A percentile compares a stretch with the other conserved stretches of the same genome.
Evolutionary conservation across 805 yeast genomes (phyloP).

Genomic region (Candida boidinii): DNA sequence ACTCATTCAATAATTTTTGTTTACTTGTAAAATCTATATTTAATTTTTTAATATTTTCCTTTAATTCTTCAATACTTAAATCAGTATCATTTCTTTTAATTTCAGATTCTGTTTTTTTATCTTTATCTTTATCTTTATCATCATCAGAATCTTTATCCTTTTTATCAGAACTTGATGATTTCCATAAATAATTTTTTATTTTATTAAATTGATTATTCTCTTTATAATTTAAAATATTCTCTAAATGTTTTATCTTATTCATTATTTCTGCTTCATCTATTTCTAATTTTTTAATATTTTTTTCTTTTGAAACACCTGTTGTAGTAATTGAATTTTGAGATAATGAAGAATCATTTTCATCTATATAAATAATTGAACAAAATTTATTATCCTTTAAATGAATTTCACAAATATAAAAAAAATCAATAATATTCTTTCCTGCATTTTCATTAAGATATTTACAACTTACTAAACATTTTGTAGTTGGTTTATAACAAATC

Average conservation of each 20-base stretch:
- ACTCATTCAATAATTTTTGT: slow-evolving; percentile 7
- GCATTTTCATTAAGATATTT: slow-evolving; percentile 18
- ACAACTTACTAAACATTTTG: slow-evolving; percentile 33
- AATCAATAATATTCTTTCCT: slow-evolving; percentile 36
- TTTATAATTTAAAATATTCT: slow-evolving; percentile 12
- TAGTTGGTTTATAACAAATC: slow-evolving; percentile 42
- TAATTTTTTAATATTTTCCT: slow-evolving; percentile 5
- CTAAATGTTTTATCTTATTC: slow-evolving; percentile 29
- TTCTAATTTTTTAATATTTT: slow-evolving; percentile 14
- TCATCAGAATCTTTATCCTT: slow-evolving; percentile 5
- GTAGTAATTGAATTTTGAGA: slow-evolving; percentile 6
- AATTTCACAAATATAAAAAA: slow-evolving; percentile 40
- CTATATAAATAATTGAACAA: slow-evolving; percentile 28
- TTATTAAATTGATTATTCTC: slow-evolving; percentile 17
- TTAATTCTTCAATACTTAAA: slow-evolving; percentile 4
- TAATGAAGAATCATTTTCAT: slow-evolving; percentile 15
- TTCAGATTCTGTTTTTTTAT: slow-evolving; percentile 1
- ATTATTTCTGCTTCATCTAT: slow-evolving; percentile 16
- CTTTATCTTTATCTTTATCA: slow-evolving; percentile 6
- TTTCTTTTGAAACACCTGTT: slow-evolving; percentile 13
- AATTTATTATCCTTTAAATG: slow-evolving; percentile 40
- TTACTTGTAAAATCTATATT: slow-evolving; percentile 13
- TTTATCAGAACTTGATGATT: slow-evolving; percentile 4
- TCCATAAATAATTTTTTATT: slow-evolving; percentile 18
- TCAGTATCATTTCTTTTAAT: slow-evolving; percentile 4